Evolutionary conservation across 148 eudicot species (phyloP), one percentile per base, ranked within the genome.

Genomic region (Polygonum aviculare): DNA sequence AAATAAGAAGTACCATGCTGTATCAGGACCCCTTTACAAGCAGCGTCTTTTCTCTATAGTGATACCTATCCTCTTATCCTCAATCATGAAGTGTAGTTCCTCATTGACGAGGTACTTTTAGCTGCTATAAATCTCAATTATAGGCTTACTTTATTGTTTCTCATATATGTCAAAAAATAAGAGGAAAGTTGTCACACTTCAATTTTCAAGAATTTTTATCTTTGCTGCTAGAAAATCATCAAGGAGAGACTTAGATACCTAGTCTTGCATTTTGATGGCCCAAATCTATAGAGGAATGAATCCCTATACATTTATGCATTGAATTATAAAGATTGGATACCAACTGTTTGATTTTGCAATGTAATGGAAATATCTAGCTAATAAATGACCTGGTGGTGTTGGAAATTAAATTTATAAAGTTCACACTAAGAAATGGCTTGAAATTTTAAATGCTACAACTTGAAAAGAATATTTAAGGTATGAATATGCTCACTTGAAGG

Each of bases 11-110:
- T 86, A 84, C 74, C 98, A 95, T 82, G 92, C 97, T 73, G 86
- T 79, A 55, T 75, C 87, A 67, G 82, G 94, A 51, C 98, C 98
- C 18, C 96, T 95, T 72, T 92, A 95, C 85, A 95, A 92, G 88
- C 98, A 95, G 76, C 92, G 97, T 11, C 87, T 86, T 79, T 94
- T 90, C 81, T 86, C 89, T 77, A 88, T 85, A 80, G 78, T 89
- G 75, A 80, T 85, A 82, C 97, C 98, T 7, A 85, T 92, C 77
- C 54, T 95, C 38, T 80, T 83, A 39, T 84, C 96, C 69, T 82
- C 84, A 62, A 74, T 84, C 12, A 79, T 48, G 63, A 86, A 87
- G 78, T 77, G 87, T 40, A 78, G 80, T 57, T 81, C 90, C 11
- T 81, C 80, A 76, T 41, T 72, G 72, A 74, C 77, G 40, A 93